These are phyloP conservation scores for Prunus salicina DNA, from an alignment of 306 rosid species.

Conservation along the genomic window DNA sequence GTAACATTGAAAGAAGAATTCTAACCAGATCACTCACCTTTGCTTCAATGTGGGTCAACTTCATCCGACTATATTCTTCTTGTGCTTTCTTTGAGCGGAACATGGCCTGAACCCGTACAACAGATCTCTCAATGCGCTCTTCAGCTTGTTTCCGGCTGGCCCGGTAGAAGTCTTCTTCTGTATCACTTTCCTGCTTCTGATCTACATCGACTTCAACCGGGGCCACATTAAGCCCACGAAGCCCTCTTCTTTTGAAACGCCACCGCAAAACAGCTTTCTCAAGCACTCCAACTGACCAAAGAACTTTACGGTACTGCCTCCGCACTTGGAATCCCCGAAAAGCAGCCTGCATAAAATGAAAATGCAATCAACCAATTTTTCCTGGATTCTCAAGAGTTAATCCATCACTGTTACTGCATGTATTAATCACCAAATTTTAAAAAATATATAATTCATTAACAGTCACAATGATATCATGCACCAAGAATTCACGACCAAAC, in stretches of 20 bases:
- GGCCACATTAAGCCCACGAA: slow-evolving; percentile 75
- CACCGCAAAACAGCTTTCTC: slow-evolving; percentile 91
- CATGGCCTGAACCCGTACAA: slow-evolving; percentile 80
- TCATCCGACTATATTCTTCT: slow-evolving; percentile 86
- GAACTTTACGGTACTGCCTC: slow-evolving; percentile 71
- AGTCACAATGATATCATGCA: too few species aligned
- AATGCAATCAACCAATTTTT: slow-evolving; percentile 21
- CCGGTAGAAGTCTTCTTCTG: slow-evolving; percentile 75
- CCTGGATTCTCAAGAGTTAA: slow-evolving; percentile 6
- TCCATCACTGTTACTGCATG: not conserved
- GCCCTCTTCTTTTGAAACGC: slow-evolving; percentile 87
- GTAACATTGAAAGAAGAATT: not conserved
- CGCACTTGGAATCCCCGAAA: slow-evolving; percentile 75
- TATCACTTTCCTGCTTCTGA: slow-evolving; percentile 44
- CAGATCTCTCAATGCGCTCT: slow-evolving; percentile 76
- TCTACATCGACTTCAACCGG: slow-evolving; percentile 27
- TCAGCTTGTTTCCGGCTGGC: slow-evolving; percentile 77
- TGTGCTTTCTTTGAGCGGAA: slow-evolving; percentile 93
- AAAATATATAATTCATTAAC: not conserved
- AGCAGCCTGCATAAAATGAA: slow-evolving; percentile 66
- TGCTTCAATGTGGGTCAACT: slow-evolving; percentile 64
- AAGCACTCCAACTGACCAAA: slow-evolving; percentile 89
- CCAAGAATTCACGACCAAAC: too few species aligned
- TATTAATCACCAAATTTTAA: not conserved
- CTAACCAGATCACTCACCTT: slow-evolving; percentile 40